Evolutionary conservation across 1,284 basidiomycete species (phyloP), one percentile per base, ranked within the genome.

Genomic region (Malassezia globosa): DNA sequence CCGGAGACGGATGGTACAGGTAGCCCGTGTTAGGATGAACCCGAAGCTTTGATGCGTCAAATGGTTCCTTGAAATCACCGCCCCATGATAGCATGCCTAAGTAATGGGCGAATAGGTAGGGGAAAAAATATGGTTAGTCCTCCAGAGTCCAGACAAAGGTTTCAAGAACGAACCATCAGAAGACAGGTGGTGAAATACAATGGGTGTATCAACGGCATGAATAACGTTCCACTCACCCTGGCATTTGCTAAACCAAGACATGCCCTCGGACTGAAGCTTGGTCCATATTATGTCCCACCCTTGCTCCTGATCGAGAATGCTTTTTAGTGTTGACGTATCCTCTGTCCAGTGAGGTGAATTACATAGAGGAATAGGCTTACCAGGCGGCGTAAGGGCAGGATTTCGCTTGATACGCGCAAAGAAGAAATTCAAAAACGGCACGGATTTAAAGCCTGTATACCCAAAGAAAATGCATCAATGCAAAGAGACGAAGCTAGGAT

Each of bases 181-280:
- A 26, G 37, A 31, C 3, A 73, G 54, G 13, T 63, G 57, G 19
- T 65, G 61, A 31, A 56, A 73, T 1, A 73, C 72, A 16, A 73
- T 51, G 1, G 63, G 66, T 5, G 65, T 64, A 34, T 72, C 69
- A 22, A 64, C 63, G 3, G 63, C 54, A 8, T 64, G 45, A 1
- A 72, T 38, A 21, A 60, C 60, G 43, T 72, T 72, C 45, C 60
- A 49, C 39, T 72, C 71, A 2, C 56, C 58, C 44, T 60, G 57
- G 44, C 71, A 72, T 1, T 56, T 58, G n/a, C 64, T 67, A 21
- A 64, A 48, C 55, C 63, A 72, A 29, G 59, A 55, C 50, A 62
- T 66, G 6, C 66, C 69, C 19, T 63, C 41, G 2, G 14, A 24
- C 8, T 58, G 36, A 19, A 59, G 55, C 14, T 54, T 38, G 36